These are phyloP conservation scores for Mortierella antarctica DNA, from an alignment of 192 early-diverging fungal genomes.

Conservation along the genomic window DNA sequence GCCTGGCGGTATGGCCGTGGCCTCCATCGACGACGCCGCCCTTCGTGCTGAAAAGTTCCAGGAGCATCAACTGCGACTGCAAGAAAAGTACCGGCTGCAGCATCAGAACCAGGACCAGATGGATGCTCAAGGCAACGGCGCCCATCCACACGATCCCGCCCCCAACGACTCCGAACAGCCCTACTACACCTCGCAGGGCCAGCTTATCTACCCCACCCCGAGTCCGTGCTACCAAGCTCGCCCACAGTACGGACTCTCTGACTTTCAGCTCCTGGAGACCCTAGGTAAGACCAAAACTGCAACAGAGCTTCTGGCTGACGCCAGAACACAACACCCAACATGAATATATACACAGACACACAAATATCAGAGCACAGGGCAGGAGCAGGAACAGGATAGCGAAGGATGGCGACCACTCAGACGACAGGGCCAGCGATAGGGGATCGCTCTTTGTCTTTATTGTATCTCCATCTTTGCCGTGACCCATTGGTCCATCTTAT, in stretches of 20 bases:
- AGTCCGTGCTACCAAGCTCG: conserved; percentile 26
- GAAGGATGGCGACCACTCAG: too few species aligned
- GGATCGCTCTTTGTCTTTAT: neutral
- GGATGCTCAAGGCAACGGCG: conserved; percentile 11
- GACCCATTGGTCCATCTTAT: conserved; percentile 1
- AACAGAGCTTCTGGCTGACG: neutral
- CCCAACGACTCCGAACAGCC: conserved; percentile 15
- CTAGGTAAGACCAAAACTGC: conserved; percentile 49
- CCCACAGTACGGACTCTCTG: conserved; percentile 51
- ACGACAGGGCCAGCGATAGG: too few species aligned
- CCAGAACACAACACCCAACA: conserved; percentile 2
- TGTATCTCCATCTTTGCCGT: conserved; percentile 12
- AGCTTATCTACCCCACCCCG: conserved; percentile 10
- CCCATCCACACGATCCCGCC: conserved; percentile 33
- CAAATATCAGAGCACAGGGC: neutral
- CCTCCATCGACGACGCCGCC: conserved; percentile 22
- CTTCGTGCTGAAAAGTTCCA: conserved; percentile 27
- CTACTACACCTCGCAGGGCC: conserved; percentile 28
- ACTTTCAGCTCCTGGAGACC: conserved; percentile 64
- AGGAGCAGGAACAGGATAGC: neutral
- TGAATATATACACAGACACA: conserved; percentile 1
- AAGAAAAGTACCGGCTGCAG: conserved; percentile 37
- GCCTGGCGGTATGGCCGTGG: conserved; percentile 49
- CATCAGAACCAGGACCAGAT: conserved; percentile 29
- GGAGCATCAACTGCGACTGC: conserved; percentile 44